phyloP scores from a whole-genome alignment of 2,329 filamentous ascomycete genomes.

The Sclerotinia borealis region DNA sequence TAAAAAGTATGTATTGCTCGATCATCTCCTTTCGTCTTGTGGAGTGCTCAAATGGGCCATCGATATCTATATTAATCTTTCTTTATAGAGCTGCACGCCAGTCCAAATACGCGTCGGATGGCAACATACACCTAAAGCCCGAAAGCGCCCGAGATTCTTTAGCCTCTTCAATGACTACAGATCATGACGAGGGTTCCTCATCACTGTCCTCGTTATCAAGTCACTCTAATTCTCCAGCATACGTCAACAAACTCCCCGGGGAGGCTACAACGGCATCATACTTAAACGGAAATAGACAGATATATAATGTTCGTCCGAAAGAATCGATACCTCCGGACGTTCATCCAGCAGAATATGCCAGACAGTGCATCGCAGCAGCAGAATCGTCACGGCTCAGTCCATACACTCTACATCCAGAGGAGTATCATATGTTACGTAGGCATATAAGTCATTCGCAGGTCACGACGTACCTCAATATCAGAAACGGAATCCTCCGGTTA shows the following conservation, averaged over 20 bases:
- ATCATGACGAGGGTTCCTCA: constrained; percentile 43
- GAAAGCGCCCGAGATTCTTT: constrained; percentile 38
- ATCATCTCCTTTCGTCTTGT: constrained; percentile 7
- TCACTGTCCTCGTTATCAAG: constrained; percentile 50
- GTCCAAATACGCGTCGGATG: constrained; percentile 23
- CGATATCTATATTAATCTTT: constrained; percentile 21
- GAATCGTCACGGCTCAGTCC: constrained; percentile 86
- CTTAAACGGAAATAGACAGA: constrained; percentile 31
- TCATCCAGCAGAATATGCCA: constrained; percentile 71
- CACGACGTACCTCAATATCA: constrained; percentile 91
- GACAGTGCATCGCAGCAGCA: constrained; percentile 83
- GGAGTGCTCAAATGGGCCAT: background rate
- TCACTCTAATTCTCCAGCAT: constrained; percentile 57
- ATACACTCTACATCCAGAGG: constrained; percentile 77
- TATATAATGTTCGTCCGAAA: constrained; percentile 61
- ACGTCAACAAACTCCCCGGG: constrained; percentile 38
- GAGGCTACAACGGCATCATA: constrained; percentile 21
- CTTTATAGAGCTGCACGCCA: constrained; percentile 22
- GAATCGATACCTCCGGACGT: constrained; percentile 78
- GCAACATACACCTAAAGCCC: constrained; percentile 28
- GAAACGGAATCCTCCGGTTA: constrained; percentile 85
- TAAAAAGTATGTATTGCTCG: constrained; percentile 27
- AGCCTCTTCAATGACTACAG: constrained; percentile 49
- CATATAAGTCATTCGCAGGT: constrained; percentile 85
- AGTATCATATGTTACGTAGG: constrained; percentile 73